These are phyloP conservation scores for Fomes fomentarius DNA, from an alignment of 1,284 basidiomycete genomes.

Conservation along the genomic window DNA sequence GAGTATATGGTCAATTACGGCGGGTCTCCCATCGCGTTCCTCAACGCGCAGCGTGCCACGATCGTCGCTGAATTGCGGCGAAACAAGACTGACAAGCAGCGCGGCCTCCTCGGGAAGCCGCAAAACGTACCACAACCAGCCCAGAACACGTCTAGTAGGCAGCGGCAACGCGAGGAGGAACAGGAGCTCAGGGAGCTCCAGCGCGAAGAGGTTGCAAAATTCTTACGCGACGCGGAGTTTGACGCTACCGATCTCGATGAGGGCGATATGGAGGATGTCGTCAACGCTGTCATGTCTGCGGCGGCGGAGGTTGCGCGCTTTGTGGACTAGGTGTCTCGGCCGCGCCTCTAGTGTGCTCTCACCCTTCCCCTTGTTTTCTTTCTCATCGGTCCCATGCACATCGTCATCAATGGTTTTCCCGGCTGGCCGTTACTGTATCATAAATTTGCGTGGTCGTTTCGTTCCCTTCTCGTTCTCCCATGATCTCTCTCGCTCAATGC, in stretches of 20 bases:
- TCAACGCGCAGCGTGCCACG: neutral
- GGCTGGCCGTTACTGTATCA: no score
- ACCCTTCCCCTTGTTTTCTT: no score
- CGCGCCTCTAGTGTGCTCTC: no score
- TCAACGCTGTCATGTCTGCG: neutral
- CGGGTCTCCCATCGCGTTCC: neutral
- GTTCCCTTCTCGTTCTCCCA: no score
- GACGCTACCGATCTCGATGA: neutral
- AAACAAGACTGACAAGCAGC: neutral
- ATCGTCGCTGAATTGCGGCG: neutral
- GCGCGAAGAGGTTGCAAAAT: neutral
- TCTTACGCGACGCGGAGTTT: neutral
- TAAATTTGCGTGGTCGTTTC: no score
- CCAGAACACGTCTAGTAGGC: neutral
- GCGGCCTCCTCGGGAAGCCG: neutral
- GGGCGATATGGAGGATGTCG: neutral
- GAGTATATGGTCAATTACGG: neutral
- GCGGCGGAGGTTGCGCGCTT: neutral
- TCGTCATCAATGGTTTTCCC: no score
- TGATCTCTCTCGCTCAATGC: no score
- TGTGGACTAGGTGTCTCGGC: neutral
- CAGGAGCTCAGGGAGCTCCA: neutral
- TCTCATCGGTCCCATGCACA: no score
- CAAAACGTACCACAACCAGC: neutral
- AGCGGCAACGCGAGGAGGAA: neutral